Base-by-base conservation (phyloP, 1,139 yeast genomes). In the Pichia sp. region DNA sequence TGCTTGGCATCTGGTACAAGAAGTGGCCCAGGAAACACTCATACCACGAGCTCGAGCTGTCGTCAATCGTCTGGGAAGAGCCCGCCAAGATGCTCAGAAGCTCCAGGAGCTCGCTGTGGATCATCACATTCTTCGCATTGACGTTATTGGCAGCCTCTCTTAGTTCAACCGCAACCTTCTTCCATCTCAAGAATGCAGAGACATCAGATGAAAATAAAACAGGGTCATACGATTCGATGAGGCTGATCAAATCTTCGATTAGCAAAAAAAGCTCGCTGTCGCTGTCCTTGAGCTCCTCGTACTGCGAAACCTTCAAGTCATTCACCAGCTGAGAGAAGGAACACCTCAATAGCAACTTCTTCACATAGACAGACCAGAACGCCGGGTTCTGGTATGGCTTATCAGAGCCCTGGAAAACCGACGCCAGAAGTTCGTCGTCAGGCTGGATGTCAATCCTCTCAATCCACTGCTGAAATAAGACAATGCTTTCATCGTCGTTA, bases 401-500 rank as follows among this genome's bases (percentile, higher is more conserved):
- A 8, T 59, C 61, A 5, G 56, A 54, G 6, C 52, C 56, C 10
- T 54, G 49, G 60, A 78, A 68, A 6, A 50, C 56, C 70, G 80
- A 76, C n/a, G 72, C 73, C 43, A 77, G 73, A 1, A 79, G 74
- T 49, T 78, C 69, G 23, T 76, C 80, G 26, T 72, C 72, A 1
- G 90, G 90, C 60, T 81, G 75, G 11, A 77, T 75, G 64, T 85
- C 90, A 47, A 84, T 82, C 56, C 81, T 75, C 64, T 87, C 87
- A 38, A 85, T 74, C 93, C 93, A 87, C 53, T 74, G 76, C 15
- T 76, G 69, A 47, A 83, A 67, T 19, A 74, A 65, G 36, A 75
- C 77, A 1, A 84, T 81, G 51, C 74, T 77, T 46, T 73, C 73
- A 45, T 72, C 74, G 2, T 73, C 72, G 30, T 71, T 68, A 0